Evolutionary conservation across 345 rosid genomes (phyloP), one percentile per base, ranked within the genome.

Genomic region (Turnera subulata): DNA sequence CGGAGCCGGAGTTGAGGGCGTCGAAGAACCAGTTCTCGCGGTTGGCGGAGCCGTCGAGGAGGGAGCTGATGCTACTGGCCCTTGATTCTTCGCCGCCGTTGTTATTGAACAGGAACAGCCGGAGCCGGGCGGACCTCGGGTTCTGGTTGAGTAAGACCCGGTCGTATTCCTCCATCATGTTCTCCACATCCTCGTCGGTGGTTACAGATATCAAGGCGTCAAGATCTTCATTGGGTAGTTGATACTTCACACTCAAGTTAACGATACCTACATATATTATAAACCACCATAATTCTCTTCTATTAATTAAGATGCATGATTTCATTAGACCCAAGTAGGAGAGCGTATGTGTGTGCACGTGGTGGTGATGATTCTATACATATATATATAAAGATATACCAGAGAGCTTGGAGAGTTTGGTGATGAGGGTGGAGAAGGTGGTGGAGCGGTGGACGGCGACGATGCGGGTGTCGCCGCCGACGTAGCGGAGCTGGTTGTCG

Each of bases 151-250:
- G 84, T 40, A 78, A 75, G 19, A 83, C 11, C 53, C 99, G 97
- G 56, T 93, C 99, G 73, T 86, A 89, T 58, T 93, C 99, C 4
- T 93, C 99, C 75, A 93, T 85, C 99, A 93, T 89, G 84, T 93
- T 93, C 61, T 93, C 97, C 8, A 86, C 78, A 61, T 93, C 99
- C 72, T 93, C 99, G 32, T 93, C 99, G 18, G 89, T 89, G 4
- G 94, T 80, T 57, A 93, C 94, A 7, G 99, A 86, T 44, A 93
- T 93, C 76, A 89, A 77, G 52, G 96, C 88, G 69, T 93, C 97
- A 18, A 93, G 96, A 80, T 93, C 97, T 56, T 93, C 97, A 61
- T 86, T 89, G 12, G 97, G 99, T 16, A 93, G 85, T 78, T 93
- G 97, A 59, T 93, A 93, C 78, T 93, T 93, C 33, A 93, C 89